These are phyloP conservation scores for Lunasporangiospora selenospora DNA, from an alignment of 192 early-diverging fungal species.

Conservation along the genomic window DNA sequence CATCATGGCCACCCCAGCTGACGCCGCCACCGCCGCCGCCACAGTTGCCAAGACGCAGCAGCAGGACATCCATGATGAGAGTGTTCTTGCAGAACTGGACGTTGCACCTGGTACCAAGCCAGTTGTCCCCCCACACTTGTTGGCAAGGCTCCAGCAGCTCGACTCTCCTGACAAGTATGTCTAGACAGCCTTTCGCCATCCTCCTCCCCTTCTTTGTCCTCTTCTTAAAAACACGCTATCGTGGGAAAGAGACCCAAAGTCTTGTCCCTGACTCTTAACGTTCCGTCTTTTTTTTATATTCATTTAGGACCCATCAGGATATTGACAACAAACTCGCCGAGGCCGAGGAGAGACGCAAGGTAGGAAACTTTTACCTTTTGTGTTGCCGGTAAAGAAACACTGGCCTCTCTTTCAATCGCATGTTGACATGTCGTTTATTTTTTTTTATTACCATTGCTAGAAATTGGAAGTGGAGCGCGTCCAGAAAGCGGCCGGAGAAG, in stretches of 20 bases:
- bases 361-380: too few relatives aligned
- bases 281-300: neutral
- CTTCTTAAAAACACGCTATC: too few relatives aligned
- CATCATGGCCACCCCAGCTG: conserved; percentile 15
- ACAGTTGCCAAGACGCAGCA: conserved; percentile 17
- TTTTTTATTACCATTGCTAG: neutral
- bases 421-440: too few relatives aligned
- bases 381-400: too few relatives aligned
- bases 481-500: conserved; percentile 41
- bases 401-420: too few relatives aligned
- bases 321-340: conserved; percentile 42
- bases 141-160: conserved; percentile 24
- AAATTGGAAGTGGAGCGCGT: conserved; percentile 43
- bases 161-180: conserved; percentile 33
- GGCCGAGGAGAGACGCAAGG: conserved; percentile 45
- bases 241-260: neutral
- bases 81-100: conserved; percentile 27
- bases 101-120: conserved; percentile 23
- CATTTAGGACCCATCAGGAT: conserved; percentile 27
- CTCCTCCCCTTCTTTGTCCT: too few relatives aligned
- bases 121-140: conserved; percentile 31
- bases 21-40: neutral
- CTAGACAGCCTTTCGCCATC: too few relatives aligned
- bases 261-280: neutral
- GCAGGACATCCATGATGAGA: conserved; percentile 6